These are phyloP conservation scores for Pythium rhizo-oryzae DNA, from an alignment of 352 stramenopile genomes.

Conservation along the genomic window DNA sequence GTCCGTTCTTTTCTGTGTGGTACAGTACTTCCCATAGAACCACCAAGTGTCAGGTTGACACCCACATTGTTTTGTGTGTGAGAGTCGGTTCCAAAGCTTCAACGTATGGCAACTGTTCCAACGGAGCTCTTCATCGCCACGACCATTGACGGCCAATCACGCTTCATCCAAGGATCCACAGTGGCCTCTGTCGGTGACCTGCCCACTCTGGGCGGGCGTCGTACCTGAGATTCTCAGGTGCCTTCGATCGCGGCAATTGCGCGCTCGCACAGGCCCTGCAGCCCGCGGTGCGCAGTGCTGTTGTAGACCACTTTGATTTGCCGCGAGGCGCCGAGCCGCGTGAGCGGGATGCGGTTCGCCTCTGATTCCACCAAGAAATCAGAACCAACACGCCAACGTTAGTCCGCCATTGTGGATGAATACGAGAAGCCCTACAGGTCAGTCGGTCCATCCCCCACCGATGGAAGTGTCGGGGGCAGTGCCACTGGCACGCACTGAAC, in stretches of 20 bases:
- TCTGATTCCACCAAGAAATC: slow-evolving; percentile 31
- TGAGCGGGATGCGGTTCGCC: slow-evolving; percentile 52
- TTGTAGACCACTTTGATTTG: slow-evolving; percentile 68
- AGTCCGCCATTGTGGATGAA: neutral
- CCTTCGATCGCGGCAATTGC: slow-evolving; percentile 62
- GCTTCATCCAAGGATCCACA: too few relatives aligned
- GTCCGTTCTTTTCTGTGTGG: too few relatives aligned
- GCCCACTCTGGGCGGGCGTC: neutral
- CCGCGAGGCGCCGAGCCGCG: slow-evolving; percentile 52
- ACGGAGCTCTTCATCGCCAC: too few relatives aligned
- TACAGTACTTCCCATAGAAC: neutral
- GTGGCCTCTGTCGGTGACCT: too few relatives aligned
- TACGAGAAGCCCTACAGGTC: too few relatives aligned
- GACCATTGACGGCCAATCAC: too few relatives aligned
- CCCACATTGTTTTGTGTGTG: neutral
- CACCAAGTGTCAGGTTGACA: neutral
- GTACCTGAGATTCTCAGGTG: slow-evolving; percentile 33
- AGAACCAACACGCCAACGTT: neutral
- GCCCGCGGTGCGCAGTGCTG: slow-evolving; percentile 36
- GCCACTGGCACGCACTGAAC: too few relatives aligned
- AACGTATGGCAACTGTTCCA: neutral
- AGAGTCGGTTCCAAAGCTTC: neutral
- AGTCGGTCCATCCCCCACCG: too few relatives aligned
- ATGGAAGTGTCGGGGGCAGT: too few relatives aligned
- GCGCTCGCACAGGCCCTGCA: slow-evolving; percentile 61